These are phyloP conservation scores for Geotrichum klebahnii DNA, from an alignment of 1,139 yeast genomes.

Conservation along the genomic window DNA sequence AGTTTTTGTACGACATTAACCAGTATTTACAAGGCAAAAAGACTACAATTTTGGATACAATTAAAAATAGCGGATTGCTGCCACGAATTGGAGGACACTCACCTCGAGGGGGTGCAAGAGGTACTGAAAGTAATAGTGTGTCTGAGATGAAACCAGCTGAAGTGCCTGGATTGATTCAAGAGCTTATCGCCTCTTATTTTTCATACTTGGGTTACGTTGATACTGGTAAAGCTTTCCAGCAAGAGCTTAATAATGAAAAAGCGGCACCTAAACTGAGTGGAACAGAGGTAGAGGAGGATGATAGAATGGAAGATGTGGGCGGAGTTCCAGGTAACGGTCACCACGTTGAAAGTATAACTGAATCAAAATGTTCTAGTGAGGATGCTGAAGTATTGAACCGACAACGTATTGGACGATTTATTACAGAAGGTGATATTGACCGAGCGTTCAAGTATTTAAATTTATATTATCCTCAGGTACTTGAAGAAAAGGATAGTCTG, in stretches of 20 bases:
- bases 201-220: slow-evolving; percentile 69
- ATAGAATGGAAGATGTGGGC: slow-evolving; percentile 13
- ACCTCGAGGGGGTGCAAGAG: too few species aligned
- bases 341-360: too few species aligned
- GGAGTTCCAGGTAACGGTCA: too few species aligned
- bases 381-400: slow-evolving; percentile 42
- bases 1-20: slow-evolving; percentile 68
- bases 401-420: slow-evolving; percentile 48
- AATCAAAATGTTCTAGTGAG: slow-evolving; percentile 14
- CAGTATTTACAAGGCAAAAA: slow-evolving; percentile 55
- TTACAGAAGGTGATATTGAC: slow-evolving; percentile 50
- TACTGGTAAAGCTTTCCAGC: slow-evolving; percentile 58
- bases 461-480: slow-evolving; percentile 46
- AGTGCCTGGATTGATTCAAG: slow-evolving; percentile 47
- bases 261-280: slow-evolving; percentile 4
- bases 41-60: slow-evolving; percentile 27
- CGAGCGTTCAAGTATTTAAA: slow-evolving; percentile 45
- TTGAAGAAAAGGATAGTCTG: slow-evolving; percentile 41
- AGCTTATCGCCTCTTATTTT: slow-evolving; percentile 63
- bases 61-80: slow-evolving; percentile 21
- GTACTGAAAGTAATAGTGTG: neutral
- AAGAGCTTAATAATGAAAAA: slow-evolving; percentile 32
- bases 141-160: slow-evolving; percentile 26
- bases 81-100: too few species aligned
- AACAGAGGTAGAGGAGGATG: slow-evolving; percentile 15